A percentile compares a stretch with the other conserved stretches of the same genome.
phyloP scores from a whole-genome alignment of 306 rosid species.

The Vigna angularis region DNA sequence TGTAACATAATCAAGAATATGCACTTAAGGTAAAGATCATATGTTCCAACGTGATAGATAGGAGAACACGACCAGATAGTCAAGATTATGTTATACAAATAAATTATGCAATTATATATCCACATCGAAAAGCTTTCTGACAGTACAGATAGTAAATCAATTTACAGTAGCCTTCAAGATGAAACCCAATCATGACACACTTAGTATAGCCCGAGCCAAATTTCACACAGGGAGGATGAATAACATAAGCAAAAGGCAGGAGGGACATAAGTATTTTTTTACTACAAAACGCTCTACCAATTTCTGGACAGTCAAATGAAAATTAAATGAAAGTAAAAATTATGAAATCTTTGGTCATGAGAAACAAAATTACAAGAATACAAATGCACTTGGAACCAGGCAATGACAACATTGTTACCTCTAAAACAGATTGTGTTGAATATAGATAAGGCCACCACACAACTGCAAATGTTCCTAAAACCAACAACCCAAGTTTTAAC shows the following conservation, averaged over 20 bases:
- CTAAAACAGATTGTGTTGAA: constrained; percentile 67
- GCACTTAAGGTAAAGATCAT: no score
- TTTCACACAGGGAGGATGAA: constrained; percentile 3
- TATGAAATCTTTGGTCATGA: neutral
- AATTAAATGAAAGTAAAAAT: neutral
- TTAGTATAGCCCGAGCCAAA: constrained; percentile 4
- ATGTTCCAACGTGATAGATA: neutral
- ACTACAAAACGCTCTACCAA: neutral
- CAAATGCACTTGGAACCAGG: neutral
- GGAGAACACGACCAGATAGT: neutral
- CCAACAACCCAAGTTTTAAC: constrained; percentile 76
- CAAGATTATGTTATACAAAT: neutral
- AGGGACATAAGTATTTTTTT: neutral
- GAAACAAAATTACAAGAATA: constrained; percentile 21
- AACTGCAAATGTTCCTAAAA: constrained; percentile 73
- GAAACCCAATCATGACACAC: neutral
- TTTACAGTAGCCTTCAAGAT: constrained; percentile 22
- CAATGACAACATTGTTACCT: constrained; percentile 51
- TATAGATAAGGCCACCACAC: constrained; percentile 93
- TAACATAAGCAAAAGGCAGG: neutral
- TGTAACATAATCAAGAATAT: neutral
- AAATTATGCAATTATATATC: neutral
- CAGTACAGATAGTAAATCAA: constrained; percentile 18
- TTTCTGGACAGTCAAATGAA: neutral
- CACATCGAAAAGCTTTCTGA: neutral